phyloP scores from a whole-genome alignment of 352 stramenopile genomes.

The Achlya hypogyna region DNA sequence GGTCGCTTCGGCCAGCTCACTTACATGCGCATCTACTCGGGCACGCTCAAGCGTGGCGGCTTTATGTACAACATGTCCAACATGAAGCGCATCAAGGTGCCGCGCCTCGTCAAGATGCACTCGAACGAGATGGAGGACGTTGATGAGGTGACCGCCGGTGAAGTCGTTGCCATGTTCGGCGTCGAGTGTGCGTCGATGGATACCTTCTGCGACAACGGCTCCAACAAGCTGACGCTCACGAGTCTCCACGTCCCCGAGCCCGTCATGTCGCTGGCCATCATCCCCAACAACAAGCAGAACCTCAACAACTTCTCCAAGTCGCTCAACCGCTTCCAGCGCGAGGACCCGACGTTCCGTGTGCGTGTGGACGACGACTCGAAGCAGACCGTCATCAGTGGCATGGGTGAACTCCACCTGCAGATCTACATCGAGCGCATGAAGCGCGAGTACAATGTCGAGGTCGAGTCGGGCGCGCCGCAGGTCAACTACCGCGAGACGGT shows the following conservation, averaged over 20 bases:
- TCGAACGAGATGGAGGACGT: conserved; percentile 99
- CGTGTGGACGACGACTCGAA: conserved; percentile 95
- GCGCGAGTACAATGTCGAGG: conserved; percentile 96
- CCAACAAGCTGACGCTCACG: conserved; percentile 90
- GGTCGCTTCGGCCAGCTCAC: conserved; percentile 98
- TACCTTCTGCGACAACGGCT: conserved; percentile 89
- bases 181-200: conserved; percentile 99
- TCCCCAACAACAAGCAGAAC: conserved; percentile 91
- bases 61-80: conserved; percentile 86
- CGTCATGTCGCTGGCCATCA: conserved; percentile 97
- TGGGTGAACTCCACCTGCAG: conserved; percentile 98
- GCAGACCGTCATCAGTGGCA: conserved; percentile 98
- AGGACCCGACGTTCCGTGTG: conserved; percentile 97
- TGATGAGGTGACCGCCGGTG: conserved; percentile 87
- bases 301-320: conserved; percentile 95
- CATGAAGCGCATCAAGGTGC: conserved; percentile 93
- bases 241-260: conserved; percentile 97
- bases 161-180: conserved; percentile 99
- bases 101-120: conserved; percentile 98
- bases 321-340: conserved; percentile 94
- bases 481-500: conserved; percentile 99
- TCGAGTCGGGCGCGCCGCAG: conserved; percentile 85
- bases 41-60: conserved; percentile 72
- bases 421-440: conserved; percentile 99
- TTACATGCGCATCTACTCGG: conserved; percentile 94